phyloP scores from a whole-genome alignment of 148 eudicot species.

The Heliosperma pusillum region DNA sequence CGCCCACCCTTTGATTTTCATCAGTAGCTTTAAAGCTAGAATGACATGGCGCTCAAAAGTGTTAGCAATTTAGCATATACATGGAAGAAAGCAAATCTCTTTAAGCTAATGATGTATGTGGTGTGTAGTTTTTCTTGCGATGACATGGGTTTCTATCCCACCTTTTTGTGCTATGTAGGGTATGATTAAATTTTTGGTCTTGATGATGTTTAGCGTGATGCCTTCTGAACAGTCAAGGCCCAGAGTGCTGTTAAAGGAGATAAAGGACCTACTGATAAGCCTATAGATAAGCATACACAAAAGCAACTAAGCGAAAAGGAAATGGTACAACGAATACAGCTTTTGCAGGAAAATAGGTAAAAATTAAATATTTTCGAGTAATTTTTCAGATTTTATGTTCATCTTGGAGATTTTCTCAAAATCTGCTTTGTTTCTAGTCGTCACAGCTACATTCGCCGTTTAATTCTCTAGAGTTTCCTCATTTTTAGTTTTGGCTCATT shows the following conservation, averaged over 20 bases:
- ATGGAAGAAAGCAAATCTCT: neutral
- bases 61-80: neutral
- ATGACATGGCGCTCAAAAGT: neutral
- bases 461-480: too few species aligned
- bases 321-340: slow-evolving; percentile 64
- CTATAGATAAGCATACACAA: slow-evolving; percentile 27
- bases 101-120: neutral
- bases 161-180: slow-evolving; percentile 18
- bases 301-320: slow-evolving; percentile 58
- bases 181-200: slow-evolving; percentile 28
- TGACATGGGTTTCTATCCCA: slow-evolving; percentile 19
- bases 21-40: neutral
- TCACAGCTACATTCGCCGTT: too few species aligned
- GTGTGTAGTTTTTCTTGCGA: slow-evolving; percentile 4
- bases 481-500: too few species aligned
- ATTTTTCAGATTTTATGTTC: neutral
- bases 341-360: slow-evolving; percentile 75
- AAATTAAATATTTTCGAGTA: neutral
- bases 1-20: neutral
- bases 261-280: slow-evolving; percentile 37
- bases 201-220: slow-evolving; percentile 31
- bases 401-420: neutral
- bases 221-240: slow-evolving; percentile 58
- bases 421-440: too few species aligned
- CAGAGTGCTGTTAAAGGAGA: slow-evolving; percentile 38